These are phyloP conservation scores for Huntiella decipiens DNA, from an alignment of 2,329 filamentous ascomycete genomes.

Conservation along the genomic window DNA sequence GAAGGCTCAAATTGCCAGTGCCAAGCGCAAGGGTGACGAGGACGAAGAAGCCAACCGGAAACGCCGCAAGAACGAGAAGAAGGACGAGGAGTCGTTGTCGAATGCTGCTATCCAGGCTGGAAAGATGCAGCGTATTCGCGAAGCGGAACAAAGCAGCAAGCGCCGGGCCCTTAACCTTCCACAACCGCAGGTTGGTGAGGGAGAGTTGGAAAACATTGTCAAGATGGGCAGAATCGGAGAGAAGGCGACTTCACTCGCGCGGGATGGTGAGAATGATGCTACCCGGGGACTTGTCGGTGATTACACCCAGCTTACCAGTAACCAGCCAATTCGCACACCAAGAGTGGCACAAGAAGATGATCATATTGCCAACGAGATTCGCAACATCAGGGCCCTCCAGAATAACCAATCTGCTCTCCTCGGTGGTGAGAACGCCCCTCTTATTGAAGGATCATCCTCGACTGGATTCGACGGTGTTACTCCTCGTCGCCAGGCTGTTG, in stretches of 20 bases:
- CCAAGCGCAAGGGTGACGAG: slow-evolving; percentile 76
- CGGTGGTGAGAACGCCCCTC: slow-evolving; percentile 80
- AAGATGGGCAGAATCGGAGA: slow-evolving; percentile 96
- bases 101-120: slow-evolving; percentile 84
- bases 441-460: slow-evolving; percentile 63
- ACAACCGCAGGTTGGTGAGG: slow-evolving; percentile 76
- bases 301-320: slow-evolving; percentile 63
- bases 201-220: slow-evolving; percentile 89
- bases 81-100: slow-evolving; percentile 45
- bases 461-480: slow-evolving; percentile 77
- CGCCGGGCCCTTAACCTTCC: slow-evolving; percentile 67
- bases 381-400: slow-evolving; percentile 78
- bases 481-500: slow-evolving; percentile 58
- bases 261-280: slow-evolving; percentile 63
- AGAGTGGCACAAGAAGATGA: slow-evolving; percentile 84
- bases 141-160: slow-evolving; percentile 94
- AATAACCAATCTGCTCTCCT: slow-evolving; percentile 86
- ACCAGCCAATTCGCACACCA: slow-evolving; percentile 79
- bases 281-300: slow-evolving; percentile 74
- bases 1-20: slow-evolving; percentile 68
- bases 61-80: slow-evolving; percentile 74
- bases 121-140: slow-evolving; percentile 82
- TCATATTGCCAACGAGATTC: slow-evolving; percentile 87
- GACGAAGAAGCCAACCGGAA: slow-evolving; percentile 72
- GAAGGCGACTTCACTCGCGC: slow-evolving; percentile 56